These are phyloP conservation scores for Albophoma yamanashiensis DNA, from an alignment of 2,329 filamentous ascomycete genomes.

Conservation along the genomic window DNA sequence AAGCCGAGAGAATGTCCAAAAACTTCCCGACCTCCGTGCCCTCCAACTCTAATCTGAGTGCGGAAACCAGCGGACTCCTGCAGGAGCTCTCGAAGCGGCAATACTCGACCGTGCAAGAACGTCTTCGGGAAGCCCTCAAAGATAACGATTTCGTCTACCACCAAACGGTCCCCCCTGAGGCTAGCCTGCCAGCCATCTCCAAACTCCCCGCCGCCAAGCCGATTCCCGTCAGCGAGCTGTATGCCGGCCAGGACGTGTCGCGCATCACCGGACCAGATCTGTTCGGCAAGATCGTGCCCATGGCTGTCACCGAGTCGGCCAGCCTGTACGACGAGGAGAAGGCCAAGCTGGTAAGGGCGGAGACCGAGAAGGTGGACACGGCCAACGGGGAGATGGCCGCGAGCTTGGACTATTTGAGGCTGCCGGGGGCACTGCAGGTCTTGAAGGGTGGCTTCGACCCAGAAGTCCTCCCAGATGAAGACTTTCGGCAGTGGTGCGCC, in stretches of 20 bases:
- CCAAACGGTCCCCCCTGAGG: constrained; percentile 78
- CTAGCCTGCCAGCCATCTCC: constrained; percentile 67
- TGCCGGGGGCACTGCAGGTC: constrained; percentile 82
- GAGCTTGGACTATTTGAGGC: constrained; percentile 83
- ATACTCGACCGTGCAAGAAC: constrained; percentile 68
- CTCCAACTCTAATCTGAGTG: constrained; percentile 69
- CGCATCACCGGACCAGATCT: constrained; percentile 94
- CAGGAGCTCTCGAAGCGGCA: constrained; percentile 81
- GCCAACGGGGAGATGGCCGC: constrained; percentile 95
- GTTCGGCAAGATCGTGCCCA: constrained; percentile 91
- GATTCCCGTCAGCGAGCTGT: constrained; percentile 92
- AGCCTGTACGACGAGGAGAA: constrained; percentile 98
- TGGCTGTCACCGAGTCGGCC: constrained; percentile 91
- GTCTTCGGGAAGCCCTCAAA: constrained; percentile 64
- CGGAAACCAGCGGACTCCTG: constrained; percentile 65
- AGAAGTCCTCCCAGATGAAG: constrained; percentile 76
- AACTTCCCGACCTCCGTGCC: constrained; percentile 73
- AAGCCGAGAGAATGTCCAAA: constrained; percentile 66
- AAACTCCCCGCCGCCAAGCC: constrained; percentile 94
- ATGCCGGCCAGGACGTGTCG: constrained; percentile 94
- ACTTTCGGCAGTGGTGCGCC: constrained; percentile 89
- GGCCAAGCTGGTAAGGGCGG: constrained; percentile 85
- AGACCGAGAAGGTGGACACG: constrained; percentile 84
- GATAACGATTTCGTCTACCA: constrained; percentile 99
- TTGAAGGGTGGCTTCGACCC: constrained; percentile 89